These are phyloP conservation scores for Macadamia tetraphylla DNA, from an alignment of 164 flowering plant species.

Conservation along the genomic window DNA sequence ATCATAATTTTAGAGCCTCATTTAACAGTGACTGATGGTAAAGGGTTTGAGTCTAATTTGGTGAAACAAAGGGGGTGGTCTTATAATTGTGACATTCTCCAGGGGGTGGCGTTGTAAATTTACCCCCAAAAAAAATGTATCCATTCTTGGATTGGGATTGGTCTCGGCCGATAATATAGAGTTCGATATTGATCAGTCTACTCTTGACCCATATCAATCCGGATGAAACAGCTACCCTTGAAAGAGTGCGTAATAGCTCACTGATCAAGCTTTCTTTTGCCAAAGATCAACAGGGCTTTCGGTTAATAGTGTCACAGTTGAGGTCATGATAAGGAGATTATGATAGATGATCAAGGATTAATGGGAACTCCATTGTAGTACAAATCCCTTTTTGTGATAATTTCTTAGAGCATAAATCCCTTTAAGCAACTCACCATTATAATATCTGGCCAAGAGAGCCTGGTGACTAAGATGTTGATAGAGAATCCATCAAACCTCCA, in stretches of 20 bases:
- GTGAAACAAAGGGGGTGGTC: background rate
- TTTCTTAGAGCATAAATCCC: no score
- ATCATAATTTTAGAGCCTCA: no score
- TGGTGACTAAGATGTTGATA: slow-evolving; percentile 37
- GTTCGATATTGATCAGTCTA: background rate
- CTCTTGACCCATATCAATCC: background rate
- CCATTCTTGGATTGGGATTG: slow-evolving; percentile 43
- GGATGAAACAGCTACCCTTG: background rate
- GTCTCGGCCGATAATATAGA: slow-evolving; percentile 36
- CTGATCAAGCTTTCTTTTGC: slow-evolving; percentile 26
- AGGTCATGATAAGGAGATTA: slow-evolving; percentile 46
- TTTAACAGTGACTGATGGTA: no score
- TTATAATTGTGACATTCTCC: slow-evolving; percentile 20
- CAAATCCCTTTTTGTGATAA: slow-evolving; percentile 13
- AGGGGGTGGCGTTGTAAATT: slow-evolving; percentile 31
- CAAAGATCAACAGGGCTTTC: slow-evolving; percentile 31
- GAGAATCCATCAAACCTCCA: slow-evolving; percentile 34
- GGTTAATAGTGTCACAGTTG: slow-evolving; percentile 25
- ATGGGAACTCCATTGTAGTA: slow-evolving; percentile 33
- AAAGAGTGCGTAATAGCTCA: no score
- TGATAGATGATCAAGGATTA: slow-evolving; percentile 21
- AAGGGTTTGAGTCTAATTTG: no score
- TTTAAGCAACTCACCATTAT: slow-evolving; percentile 29
- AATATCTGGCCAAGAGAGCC: slow-evolving; percentile 33
- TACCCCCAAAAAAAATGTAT: slow-evolving; percentile 25